Evolutionary conservation across 805 yeast species (phyloP).

Genomic region (Nakazawaea holstii): DNA sequence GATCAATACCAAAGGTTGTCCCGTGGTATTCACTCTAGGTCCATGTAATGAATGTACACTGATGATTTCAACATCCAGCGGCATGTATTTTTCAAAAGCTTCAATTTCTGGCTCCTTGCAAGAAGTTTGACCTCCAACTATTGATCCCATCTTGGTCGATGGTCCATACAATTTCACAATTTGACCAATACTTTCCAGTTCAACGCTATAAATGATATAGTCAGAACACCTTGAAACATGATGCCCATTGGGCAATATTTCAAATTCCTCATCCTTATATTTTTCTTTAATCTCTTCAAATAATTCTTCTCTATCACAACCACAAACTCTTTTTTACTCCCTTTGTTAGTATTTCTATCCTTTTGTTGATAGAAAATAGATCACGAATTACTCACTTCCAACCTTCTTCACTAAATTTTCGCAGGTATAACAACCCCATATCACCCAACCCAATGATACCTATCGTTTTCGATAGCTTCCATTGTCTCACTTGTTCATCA

Average conservation of each 20-base stretch:
- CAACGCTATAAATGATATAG: constrained; percentile 85
- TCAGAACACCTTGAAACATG: constrained; percentile 77
- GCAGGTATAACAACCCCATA: constrained; percentile 90
- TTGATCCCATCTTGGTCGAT: constrained; percentile 78
- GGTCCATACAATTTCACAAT: constrained; percentile 81
- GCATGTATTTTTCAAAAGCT: constrained; percentile 75
- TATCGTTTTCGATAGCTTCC: constrained; percentile 48
- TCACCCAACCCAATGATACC: constrained; percentile 97
- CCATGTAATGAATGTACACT: constrained; percentile 94
- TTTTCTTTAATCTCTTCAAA: constrained; percentile 40
- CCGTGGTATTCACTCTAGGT: constrained; percentile 80
- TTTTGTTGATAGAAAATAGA: no score
- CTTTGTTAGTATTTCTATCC: neutral
- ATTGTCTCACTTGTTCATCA: constrained; percentile 18
- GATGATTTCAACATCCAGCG: constrained; percentile 76
- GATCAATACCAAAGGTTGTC: constrained; percentile 89
- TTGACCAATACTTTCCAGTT: constrained; percentile 74
- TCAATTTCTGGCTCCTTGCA: constrained; percentile 87
- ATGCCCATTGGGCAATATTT: constrained; percentile 74
- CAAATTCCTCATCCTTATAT: constrained; percentile 38
- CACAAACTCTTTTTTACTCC: constrained; percentile 47
- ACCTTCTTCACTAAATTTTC: constrained; percentile 70
- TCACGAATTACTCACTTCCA: constrained; percentile 60
- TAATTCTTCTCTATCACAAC: constrained; percentile 75
- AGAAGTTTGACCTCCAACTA: constrained; percentile 98